Evolutionary conservation across 768 basidiomycete species (phyloP), one percentile per base, ranked within the genome.

Genomic region (Tylopilus balloui): DNA sequence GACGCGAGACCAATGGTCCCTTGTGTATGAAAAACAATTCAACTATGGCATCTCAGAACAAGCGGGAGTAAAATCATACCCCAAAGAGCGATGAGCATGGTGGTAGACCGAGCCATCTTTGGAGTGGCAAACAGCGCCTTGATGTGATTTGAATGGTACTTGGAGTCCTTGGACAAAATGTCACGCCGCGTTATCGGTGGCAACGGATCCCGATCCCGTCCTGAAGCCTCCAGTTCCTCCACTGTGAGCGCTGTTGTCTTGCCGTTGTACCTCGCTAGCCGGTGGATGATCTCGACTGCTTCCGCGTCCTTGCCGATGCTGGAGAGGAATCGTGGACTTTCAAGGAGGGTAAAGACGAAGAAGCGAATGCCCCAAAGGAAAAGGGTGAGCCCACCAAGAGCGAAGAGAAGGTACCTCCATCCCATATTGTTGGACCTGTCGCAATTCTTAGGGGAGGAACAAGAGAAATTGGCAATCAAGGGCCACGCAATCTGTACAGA

Each of bases 1-100:
- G 81, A 85, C 0, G 83, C 85, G 15, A 89, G 74, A 4, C 86
- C 88, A 47, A 89, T 88, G 27, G 86, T 68, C 1, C 81, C 86
- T 86, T 51, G 44, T 3, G 47, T 36, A 34, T n/a, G n/a, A 58
- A 19, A 36, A 23, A 31, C 11, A 14, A 34, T 35, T 43, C 21
- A 24, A 36, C 34, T 17, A 19, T 21, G 23, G 12, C 10, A 5
- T 42, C 28, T n/a, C 15, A 4, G 24, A 10, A 42, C 21, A 9
- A 44, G 6, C 6, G 6, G 10, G 17, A 21, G 21, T 0, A 6
- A n/a, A 9, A 50, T 66, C 76, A 71, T 41, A 83, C 69, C 59
- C 76, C 70, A 64, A 3, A 77, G 52, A 6, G 48, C 44, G 23
- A 84, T 80, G 29, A 86, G 63, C 41, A 88, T 57, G 27, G 70